Evolutionary conservation across 345 rosid genomes (phyloP), one percentile per base, ranked within the genome.

Genomic region (Acer negundo): DNA sequence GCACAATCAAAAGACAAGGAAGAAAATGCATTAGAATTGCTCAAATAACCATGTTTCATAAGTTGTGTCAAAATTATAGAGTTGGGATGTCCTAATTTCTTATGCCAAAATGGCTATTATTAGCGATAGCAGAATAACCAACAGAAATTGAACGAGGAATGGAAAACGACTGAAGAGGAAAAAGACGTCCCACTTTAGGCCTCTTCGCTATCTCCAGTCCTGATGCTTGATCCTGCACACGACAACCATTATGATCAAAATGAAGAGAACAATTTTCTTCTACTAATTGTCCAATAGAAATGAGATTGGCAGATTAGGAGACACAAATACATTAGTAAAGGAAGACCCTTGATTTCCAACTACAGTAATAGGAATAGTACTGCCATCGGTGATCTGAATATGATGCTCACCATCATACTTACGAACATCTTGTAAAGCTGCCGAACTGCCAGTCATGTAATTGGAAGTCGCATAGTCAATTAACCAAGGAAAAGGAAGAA

Each of bases 391-490:
- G 38, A 13, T 17, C 44, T 28, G 9, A 12, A 53, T 53, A 53
- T 53, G 4, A 1, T 53, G n/a, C 2, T 2, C 9, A 17, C 59
- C 59, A 15, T 53, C n/a, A 67, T 67, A 67, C 70, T 67, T 67
- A 13, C 23, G 13, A 26, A 67, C 19, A 67, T 13, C 70, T 6
- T 31, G 16, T 67, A 67, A 67, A 10, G 12, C 4, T 2, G 0
- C 49, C 3, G 16, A 0, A 35, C 19, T 68, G 1, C 73, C 13
- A 66, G 51, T 65, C 78, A 75, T 75, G 7, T 76, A 67, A 12
- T 67, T 51, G 0, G 66, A 76, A 19, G 79, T 66, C 7, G 7
- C 38, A 2, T 4, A 77, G 23, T 77, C 69, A 15, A 69, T 12
- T 7, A 61, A 11, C 69, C 38, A 70, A 7, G 72, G 3, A 1